Evolutionary conservation across 345 rosid species (phyloP), one percentile per base, ranked within the genome.

Genomic region (Arabidopsis suecica): DNA sequence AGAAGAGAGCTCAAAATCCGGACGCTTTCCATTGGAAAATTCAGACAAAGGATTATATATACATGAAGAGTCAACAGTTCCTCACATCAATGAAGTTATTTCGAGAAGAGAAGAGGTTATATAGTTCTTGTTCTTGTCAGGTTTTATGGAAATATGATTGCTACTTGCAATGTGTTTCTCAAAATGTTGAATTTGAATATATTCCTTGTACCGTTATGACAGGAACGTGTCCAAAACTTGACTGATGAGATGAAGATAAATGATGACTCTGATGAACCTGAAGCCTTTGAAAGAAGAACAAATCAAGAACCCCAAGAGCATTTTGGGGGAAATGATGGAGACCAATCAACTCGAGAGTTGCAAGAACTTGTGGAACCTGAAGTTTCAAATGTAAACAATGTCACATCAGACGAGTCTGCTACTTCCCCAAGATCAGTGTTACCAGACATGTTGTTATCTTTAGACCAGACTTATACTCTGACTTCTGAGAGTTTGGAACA

Each of bases 351-450:
- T 34, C 45, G 48, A 60, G 79, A 66, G 40, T 57, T 58, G 67
- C 77, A 80, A 47, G 69, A 40, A 32, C 25, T 59, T 30, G 30
- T 36, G 13, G 82, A 77, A 61, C 50, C 20, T 49, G 84, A 62
- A 20, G 68, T 61, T 75, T 63, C 71, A 23, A 75, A 45, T 22
- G 63, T 60, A 28, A 71, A 68, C 20, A 81, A 67, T 32, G 23
- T 44, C 3, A 32, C 37, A 62, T 75, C 83, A 28, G 63, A 65
- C 30, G 72, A 56, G 23, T 61, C 85, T 69, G 45, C 66, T 32
- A 68, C 84, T 23, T 85, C 89, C 45, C 88, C 87, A 30, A 82
- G 72, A 74, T 85, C 91, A 11, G 87, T 85, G 73, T 67, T 85
- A 38, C 81, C 76, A 28, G 80, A 73, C 41, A 60, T 71, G 47